phyloP scores from a whole-genome alignment of 2,329 filamentous ascomycete species.

The Orbilia quercus region DNA sequence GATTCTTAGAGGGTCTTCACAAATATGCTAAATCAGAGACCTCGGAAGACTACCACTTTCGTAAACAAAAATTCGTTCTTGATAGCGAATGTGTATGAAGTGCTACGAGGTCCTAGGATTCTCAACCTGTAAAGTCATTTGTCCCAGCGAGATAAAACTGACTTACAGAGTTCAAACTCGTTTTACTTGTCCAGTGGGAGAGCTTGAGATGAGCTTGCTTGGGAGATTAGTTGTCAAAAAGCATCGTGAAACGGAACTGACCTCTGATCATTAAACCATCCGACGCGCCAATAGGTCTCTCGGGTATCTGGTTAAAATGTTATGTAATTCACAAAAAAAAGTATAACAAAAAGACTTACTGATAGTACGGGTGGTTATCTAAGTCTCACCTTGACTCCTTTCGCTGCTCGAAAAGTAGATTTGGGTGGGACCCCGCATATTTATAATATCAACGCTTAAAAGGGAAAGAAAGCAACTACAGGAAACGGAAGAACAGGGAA shows the following conservation, averaged over 20 bases:
- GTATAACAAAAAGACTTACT: slow-evolving; percentile 51
- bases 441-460: slow-evolving; percentile 42
- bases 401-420: slow-evolving; percentile 6
- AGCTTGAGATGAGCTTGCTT: neutral
- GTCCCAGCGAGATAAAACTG: neutral
- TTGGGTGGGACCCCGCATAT: slow-evolving; percentile 11
- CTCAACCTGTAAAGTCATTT: neutral
- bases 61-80: neutral
- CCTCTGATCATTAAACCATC: slow-evolving; percentile 35
- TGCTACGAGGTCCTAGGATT: neutral
- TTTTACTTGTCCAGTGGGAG: neutral
- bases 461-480: slow-evolving; percentile 36
- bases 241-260: slow-evolving; percentile 44
- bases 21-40: slow-evolving; percentile 9
- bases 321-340: slow-evolving; percentile 54
- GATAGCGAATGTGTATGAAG: neutral
- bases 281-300: slow-evolving; percentile 6
- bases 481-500: slow-evolving; percentile 20
- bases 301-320: slow-evolving; percentile 51
- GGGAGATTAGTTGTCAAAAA: slow-evolving; percentile 38
- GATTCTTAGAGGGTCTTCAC: neutral
- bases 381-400: slow-evolving; percentile 8
- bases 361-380: slow-evolving; percentile 22
- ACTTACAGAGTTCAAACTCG: neutral
- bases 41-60: neutral